phyloP scores from a whole-genome alignment of 140 eudicot species.

The Stevia rebaudiana region DNA sequence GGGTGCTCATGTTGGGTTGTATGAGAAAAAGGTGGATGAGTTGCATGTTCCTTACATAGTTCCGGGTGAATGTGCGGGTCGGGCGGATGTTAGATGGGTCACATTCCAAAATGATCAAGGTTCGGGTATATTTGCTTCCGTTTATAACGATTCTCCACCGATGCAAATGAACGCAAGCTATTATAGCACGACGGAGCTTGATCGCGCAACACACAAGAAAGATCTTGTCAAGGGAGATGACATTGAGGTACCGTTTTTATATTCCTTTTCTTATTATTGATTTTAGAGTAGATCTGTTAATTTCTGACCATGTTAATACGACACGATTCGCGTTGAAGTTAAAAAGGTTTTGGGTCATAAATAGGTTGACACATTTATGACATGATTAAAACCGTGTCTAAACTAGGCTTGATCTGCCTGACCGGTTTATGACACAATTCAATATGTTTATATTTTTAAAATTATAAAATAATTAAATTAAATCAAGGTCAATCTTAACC shows the following conservation, averaged over 20 bases:
- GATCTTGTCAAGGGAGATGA: conserved; percentile 67
- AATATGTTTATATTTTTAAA: too few species aligned
- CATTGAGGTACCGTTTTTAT: conserved; percentile 60
- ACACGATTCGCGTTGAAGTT: background rate
- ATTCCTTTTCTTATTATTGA: background rate
- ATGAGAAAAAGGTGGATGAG: conserved; percentile 59
- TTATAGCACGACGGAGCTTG: conserved; percentile 74
- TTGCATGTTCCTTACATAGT: conserved; percentile 94
- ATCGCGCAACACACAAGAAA: conserved; percentile 73
- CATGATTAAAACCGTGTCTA: too few species aligned
- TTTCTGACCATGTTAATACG: background rate
- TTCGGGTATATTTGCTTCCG: conserved; percentile 64
- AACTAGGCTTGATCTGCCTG: too few species aligned
- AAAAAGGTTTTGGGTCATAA: too few species aligned
- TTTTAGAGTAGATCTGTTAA: too few species aligned
- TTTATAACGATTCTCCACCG: conserved; percentile 58
- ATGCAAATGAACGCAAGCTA: conserved; percentile 94
- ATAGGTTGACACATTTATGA: too few species aligned
- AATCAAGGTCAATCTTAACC: too few species aligned
- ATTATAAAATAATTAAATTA: too few species aligned
- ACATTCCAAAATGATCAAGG: conserved; percentile 63
- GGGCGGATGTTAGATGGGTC: conserved; percentile 97
- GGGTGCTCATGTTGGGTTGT: conserved; percentile 74
- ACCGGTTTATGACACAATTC: too few species aligned
- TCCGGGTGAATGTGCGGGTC: conserved; percentile 82